phyloP scores from a whole-genome alignment of 2,329 filamentous ascomycete species.

The Venturia aucupariae region DNA sequence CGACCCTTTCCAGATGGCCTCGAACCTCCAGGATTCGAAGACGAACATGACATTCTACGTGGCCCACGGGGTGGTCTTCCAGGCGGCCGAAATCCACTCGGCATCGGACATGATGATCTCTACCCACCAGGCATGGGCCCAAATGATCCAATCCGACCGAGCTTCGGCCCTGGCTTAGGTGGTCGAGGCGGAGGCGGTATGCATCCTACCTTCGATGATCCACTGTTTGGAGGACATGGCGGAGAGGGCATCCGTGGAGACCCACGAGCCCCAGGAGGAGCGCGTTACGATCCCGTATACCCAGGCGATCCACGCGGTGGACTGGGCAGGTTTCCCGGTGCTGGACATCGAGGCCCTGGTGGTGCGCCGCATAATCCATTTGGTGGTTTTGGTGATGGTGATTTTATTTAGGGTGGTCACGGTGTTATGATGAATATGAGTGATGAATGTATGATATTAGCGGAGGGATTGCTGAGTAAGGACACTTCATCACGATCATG shows the following conservation, averaged over 20 bases:
- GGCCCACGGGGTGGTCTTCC: constrained; percentile 27
- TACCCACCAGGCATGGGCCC: constrained; percentile 82
- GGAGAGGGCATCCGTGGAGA: constrained; percentile 42
- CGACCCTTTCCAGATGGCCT: constrained; percentile 65
- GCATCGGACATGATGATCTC: constrained; percentile 77
- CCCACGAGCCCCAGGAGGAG: constrained; percentile 71
- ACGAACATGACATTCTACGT: constrained; percentile 73
- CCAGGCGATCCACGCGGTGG: constrained; percentile 51
- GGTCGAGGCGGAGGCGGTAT: constrained; percentile 60
- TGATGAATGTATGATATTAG: no score
- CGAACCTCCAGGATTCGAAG: constrained; percentile 82
- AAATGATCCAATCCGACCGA: constrained; percentile 66
- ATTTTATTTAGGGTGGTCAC: constrained; percentile 40
- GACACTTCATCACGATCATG: no score
- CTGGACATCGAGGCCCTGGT: constrained; percentile 33
- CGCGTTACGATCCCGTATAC: constrained; percentile 82
- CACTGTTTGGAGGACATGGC: constrained; percentile 58
- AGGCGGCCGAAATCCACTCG: constrained; percentile 45
- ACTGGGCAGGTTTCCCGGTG: constrained; percentile 22
- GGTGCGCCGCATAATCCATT: constrained; percentile 48
- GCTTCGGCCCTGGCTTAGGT: constrained; percentile 52
- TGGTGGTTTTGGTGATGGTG: constrained; percentile 50
- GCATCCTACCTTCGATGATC: constrained; percentile 93
- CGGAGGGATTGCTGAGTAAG: no score
- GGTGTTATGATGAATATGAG: no score